A percentile compares a stretch with the other conserved stretches of the same genome.
These are phyloP conservation scores for Xerocomellus amylosporus DNA, from an alignment of 768 basidiomycete species.

Conservation along the genomic window DNA sequence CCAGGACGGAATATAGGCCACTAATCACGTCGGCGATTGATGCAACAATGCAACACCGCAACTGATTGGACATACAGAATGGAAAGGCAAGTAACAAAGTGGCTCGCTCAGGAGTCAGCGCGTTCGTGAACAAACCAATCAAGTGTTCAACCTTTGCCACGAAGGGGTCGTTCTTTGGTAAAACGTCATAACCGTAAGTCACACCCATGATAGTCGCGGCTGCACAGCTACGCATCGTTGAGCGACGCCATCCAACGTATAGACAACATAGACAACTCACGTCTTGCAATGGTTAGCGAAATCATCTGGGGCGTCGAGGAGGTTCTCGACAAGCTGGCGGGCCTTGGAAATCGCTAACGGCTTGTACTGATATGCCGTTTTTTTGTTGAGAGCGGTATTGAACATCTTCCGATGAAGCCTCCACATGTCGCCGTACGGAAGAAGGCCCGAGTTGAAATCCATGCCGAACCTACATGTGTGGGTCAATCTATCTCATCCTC, in stretches of 20 bases:
- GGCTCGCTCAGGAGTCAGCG: constrained; percentile 22
- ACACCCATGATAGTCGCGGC: constrained; percentile 23
- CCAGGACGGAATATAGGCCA: constrained; percentile 33
- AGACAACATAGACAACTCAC: constrained; percentile 18
- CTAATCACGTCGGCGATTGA: constrained; percentile 4
- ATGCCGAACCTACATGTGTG: constrained; percentile 24
- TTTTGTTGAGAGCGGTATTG: constrained; percentile 20
- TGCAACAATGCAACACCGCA: not conserved
- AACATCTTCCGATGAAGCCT: constrained; percentile 30
- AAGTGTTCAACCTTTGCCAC: constrained; percentile 19
- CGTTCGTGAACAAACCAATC: constrained; percentile 6
- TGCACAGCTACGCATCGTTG: constrained; percentile 17
- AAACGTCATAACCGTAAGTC: constrained; percentile 27
- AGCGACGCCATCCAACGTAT: not conserved
- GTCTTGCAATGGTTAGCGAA: constrained; percentile 15
- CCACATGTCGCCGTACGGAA: constrained; percentile 33
- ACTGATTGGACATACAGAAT: constrained; percentile 18
- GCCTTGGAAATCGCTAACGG: constrained; percentile 17
- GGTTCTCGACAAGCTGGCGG: constrained; percentile 21
- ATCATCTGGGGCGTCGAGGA: constrained; percentile 20
- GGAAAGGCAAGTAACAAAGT: constrained; percentile 24
- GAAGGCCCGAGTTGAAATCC: constrained; percentile 28
- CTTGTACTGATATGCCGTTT: constrained; percentile 9
- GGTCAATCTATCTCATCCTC: not conserved
- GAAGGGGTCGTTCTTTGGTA: constrained; percentile 25